Conservation (phyloP, 2,329 filamentous ascomycete species). For the Monascus ruber region DNA sequence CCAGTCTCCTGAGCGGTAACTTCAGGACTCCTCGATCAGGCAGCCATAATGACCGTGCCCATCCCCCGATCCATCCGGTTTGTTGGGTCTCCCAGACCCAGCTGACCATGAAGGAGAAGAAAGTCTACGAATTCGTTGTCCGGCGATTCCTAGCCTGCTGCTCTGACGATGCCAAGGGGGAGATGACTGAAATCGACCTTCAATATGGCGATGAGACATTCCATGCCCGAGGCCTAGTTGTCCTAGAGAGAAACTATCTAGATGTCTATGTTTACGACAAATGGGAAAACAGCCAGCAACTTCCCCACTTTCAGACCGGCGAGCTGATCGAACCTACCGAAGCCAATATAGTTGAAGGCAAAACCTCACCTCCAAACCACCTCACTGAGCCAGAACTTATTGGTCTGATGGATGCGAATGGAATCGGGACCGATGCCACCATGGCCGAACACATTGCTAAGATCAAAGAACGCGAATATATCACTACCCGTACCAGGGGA, state of each 20-base stretch:
- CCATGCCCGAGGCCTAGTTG: constrained; percentile 68
- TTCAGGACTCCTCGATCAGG: constrained; percentile 76
- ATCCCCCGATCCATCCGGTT: constrained; percentile 93
- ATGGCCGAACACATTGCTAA: constrained; percentile 99
- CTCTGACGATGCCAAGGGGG: constrained; percentile 82
- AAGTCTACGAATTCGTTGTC: constrained; percentile 84
- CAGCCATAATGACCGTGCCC: constrained; percentile 86
- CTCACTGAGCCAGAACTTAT: constrained; percentile 93
- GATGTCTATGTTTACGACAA: constrained; percentile 95
- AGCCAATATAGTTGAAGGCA: constrained; percentile 80
- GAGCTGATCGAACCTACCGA: constrained; percentile 82
- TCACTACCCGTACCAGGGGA: constrained; percentile 50
- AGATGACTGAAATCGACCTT: constrained; percentile 74
- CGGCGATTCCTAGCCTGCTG: constrained; percentile 91
- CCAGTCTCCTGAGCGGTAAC: constrained; percentile 55
- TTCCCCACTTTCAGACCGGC: constrained; percentile 67
- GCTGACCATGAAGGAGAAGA: constrained; percentile 55
- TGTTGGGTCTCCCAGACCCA: constrained; percentile 58
- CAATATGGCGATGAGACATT: constrained; percentile 75
- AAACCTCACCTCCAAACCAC: constrained; percentile 73
- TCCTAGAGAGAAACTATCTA: constrained; percentile 82
- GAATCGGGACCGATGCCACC: constrained; percentile 94
- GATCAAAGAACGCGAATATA: constrained; percentile 84
- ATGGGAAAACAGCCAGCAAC: constrained; percentile 76
- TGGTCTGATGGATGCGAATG: constrained; percentile 94